Percentiles rank a stretch among this genome's conserved stretches.
These are phyloP conservation scores for Saksenaea oblongispora DNA, from an alignment of 371 early-diverging fungal genomes.

Conservation along the genomic window DNA sequence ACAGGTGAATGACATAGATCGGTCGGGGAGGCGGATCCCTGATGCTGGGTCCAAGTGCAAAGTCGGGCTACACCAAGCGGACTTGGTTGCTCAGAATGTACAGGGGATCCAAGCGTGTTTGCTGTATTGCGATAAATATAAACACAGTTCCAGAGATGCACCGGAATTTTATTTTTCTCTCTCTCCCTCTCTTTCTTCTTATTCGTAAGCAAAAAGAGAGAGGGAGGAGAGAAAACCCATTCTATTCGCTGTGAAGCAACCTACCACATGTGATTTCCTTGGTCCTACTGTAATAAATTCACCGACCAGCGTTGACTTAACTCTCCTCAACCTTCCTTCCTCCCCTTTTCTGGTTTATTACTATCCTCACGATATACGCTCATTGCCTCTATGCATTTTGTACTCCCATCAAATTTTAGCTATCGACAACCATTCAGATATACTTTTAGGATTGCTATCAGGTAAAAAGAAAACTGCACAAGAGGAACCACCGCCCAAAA, in stretches of 20 bases:
- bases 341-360: neutral
- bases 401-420: neutral
- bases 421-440: neutral
- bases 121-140: neutral
- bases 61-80: conserved; percentile 5
- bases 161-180: neutral
- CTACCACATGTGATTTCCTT: conserved; percentile 2
- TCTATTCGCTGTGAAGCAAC: neutral
- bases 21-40: neutral
- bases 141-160: neutral
- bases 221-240: neutral
- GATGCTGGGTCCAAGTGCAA: conserved; percentile 3
- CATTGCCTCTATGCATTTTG: conserved; percentile 3
- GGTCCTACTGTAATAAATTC: neutral
- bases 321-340: neutral
- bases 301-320: neutral
- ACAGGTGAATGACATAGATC: neutral
- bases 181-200: neutral
- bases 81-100: neutral
- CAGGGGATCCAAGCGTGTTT: conserved; percentile 2
- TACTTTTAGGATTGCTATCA: neutral
- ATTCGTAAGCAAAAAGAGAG: neutral
- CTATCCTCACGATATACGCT: conserved; percentile 1
- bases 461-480: neutral
- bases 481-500: neutral